A percentile compares a stretch with the other conserved stretches of the same genome.
Evolutionary conservation across 108 stramenopile genomes (phyloP).

Genomic region (Cyclotella atomus): DNA sequence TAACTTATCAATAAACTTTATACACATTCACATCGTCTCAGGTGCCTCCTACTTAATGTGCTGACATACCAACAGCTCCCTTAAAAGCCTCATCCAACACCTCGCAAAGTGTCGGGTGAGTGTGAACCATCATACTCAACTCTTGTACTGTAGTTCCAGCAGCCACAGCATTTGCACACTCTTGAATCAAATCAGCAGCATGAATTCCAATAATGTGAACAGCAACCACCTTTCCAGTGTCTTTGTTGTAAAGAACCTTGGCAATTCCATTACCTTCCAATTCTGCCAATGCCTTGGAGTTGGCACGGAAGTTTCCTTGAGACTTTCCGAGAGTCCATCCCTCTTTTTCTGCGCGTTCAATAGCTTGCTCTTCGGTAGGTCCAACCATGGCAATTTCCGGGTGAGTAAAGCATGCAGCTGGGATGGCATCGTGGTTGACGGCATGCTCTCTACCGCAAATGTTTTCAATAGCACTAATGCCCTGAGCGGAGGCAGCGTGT

Average conservation of each 20-base stretch:
- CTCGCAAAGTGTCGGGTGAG: conserved; percentile 97
- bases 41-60: conserved; percentile 71
- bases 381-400: conserved; percentile 99
- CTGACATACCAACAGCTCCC: conserved; percentile 96
- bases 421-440: conserved; percentile 94
- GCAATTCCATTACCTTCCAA: conserved; percentile 98
- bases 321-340: conserved; percentile 97
- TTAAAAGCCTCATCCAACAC: conserved; percentile 99
- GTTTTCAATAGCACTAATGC: conserved; percentile 97
- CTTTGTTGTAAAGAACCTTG: conserved; percentile 98
- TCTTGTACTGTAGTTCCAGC: conserved; percentile 97
- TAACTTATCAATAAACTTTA: neutral
- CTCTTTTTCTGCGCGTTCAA: conserved; percentile 90
- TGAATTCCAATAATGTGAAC: conserved; percentile 99
- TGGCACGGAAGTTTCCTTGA: conserved; percentile 94
- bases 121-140: conserved; percentile 98
- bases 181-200: conserved; percentile 99
- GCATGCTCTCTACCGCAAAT: conserved; percentile 89
- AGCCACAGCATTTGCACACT: conserved; percentile 98
- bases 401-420: conserved; percentile 98
- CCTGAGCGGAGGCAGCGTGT: conserved; percentile 98
- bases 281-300: conserved; percentile 99
- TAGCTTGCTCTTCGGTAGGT: conserved; percentile 95
- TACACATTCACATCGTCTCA: neutral
- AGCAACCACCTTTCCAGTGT: conserved; percentile 94